Base-by-base conservation (phyloP, 805 yeast species). In the Sugiyamaella mastotermitis region DNA sequence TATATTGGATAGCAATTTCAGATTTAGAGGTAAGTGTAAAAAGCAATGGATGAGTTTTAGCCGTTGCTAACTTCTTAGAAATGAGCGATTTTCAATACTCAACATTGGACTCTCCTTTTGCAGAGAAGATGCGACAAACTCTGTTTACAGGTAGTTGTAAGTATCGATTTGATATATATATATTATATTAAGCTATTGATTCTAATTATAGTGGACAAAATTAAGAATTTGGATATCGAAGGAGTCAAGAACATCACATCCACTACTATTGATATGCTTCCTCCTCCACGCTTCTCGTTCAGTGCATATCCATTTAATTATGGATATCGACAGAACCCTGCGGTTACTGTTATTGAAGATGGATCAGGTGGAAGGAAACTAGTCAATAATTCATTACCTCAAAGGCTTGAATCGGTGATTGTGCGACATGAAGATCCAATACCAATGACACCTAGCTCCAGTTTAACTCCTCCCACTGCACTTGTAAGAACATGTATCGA, bases 11-110 rank as follows among this genome's bases (percentile, higher is more conserved):
- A 71, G 76, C 41, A 80, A 80, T 13, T 80, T 78, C 52, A 72
- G 82, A 46, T 90, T 90, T 57, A 72, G 95, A 49, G n/a, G 31
- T 27, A 8, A 27, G 31, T 7, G 4, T 3, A n/a, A 4, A n/a
- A 15, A 6, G 19, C 13, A 13, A 10, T 3, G 6, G 11, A 15
- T 27, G 15, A 3, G n/a, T n/a, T 10, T 3, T n/a, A 10, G 30
- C 15, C 9, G 10, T 19, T 3, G 15, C 10, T 27, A 27, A 27
- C 31, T 10, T 17, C n/a, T n/a, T n/a, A 27, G 85, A 83, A 47
- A 74, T 87, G 70, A 79, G 90, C 0, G 97, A 88, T 60, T 90
- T 86, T 57, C 97, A 92, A 57, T 72, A 74, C 46, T 64, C 74
- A 22, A 73, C 86, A 9, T 71, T 70, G 35, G 70, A 74, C 48